Evolutionary conservation across 2,329 filamentous ascomycete genomes (phyloP), one percentile per base, ranked within the genome.

Genomic region (Xylariaceae sp.): DNA sequence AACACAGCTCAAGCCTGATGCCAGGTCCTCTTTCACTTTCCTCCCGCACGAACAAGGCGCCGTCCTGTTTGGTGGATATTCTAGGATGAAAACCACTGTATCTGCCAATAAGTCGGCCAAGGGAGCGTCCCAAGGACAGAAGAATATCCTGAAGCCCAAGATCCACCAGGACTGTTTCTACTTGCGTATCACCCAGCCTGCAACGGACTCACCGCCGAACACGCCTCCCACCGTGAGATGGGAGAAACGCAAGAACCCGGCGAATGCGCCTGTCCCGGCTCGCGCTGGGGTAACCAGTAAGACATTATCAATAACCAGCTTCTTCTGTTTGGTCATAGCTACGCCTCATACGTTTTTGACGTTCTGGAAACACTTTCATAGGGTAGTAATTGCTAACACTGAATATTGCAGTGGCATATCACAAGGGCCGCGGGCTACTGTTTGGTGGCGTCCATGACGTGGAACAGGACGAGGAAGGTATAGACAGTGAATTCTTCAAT

Each of bases 401-500:
- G 5, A 43, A 43, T 43, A 26, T 29, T 16, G 15, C 13, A 43
- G 41, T 97, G 92, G 84, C 90, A 0, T 89, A 86, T 69, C 94
- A 99, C 73, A 94, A 92, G 71, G 92, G 92, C 0, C 84, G 94
- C 56, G 94, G 94, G 0, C 92, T 99, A 53, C 74, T 90, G 65
- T 97, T 97, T 68, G 94, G 94, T 42, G 94, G 94, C 49, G 94
- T 99, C 3, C 90, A 96, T 65, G 92, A 96, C 63, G 87, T 95
- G 0, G 90, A 95, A 70, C 82, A 92, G 68, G 92, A 83, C 60
- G 92, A 96, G 68, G 94, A 99, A 70, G 91, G 89, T 3, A 95
- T 99, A 61, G 92, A 99, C 51, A 95, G 89, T 67, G 92, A 96
- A 69, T 99, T 99, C 72, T 99, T 97, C 75, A 92, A 96, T 64